Conservation (phyloP, 2,329 filamentous ascomycete species). For the Teratosphaeria viscida region DNA sequence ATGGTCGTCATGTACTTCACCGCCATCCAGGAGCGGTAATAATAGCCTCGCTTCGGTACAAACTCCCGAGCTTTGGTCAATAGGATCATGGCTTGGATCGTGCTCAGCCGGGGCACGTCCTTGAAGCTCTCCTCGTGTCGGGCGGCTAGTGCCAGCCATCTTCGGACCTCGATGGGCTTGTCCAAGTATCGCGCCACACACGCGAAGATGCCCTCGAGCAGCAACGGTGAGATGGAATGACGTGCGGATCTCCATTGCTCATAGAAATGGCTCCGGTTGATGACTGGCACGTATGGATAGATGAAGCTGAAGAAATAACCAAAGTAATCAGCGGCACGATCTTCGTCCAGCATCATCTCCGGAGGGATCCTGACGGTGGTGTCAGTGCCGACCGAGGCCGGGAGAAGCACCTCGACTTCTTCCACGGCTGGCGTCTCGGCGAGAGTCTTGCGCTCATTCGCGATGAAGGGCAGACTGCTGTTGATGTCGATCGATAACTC, state of each 20-base stretch:
- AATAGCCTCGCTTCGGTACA: slow-evolving; percentile 87
- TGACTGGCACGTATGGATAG: slow-evolving; percentile 83
- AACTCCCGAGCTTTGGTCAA: slow-evolving; percentile 84
- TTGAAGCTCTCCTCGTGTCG: slow-evolving; percentile 89
- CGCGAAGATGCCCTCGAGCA: slow-evolving; percentile 84
- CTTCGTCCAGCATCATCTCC: slow-evolving; percentile 84
- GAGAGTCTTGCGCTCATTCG: slow-evolving; percentile 48
- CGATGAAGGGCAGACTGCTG: slow-evolving; percentile 80
- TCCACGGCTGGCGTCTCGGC: slow-evolving; percentile 55
- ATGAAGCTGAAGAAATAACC: slow-evolving; percentile 83
- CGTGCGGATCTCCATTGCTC: slow-evolving; percentile 80
- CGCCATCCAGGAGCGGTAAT: slow-evolving; percentile 95
- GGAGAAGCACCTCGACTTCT: slow-evolving; percentile 61
- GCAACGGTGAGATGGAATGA: slow-evolving; percentile 74
- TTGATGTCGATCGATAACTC: slow-evolving; percentile 78
- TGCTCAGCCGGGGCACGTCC: slow-evolving; percentile 81
- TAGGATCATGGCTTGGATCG: slow-evolving; percentile 79
- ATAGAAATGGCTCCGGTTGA: slow-evolving; percentile 74
- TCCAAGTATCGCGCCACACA: slow-evolving; percentile 77
- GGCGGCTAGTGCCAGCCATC: slow-evolving; percentile 84
- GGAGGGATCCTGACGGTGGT: slow-evolving; percentile 78
- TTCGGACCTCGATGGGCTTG: slow-evolving; percentile 72
- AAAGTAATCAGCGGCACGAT: slow-evolving; percentile 73
- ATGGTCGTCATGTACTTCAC: slow-evolving; percentile 86
- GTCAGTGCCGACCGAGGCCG: slow-evolving; percentile 58